phyloP scores from a whole-genome alignment of 108 stramenopile genomes.

The Licmophora abbreviata region DNA sequence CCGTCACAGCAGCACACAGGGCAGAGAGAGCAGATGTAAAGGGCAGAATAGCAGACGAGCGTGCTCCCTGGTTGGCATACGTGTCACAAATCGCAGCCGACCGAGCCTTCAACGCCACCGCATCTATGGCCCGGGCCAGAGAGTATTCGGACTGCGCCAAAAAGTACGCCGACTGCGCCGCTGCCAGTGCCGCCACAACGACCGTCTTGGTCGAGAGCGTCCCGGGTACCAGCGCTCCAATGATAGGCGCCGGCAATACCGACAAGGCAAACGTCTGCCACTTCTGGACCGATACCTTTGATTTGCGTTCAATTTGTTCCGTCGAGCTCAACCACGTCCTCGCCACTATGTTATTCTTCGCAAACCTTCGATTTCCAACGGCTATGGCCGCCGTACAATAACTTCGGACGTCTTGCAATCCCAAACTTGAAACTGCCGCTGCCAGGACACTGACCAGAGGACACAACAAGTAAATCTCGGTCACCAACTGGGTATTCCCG shows the following conservation, averaged over 20 bases:
- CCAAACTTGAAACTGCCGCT: constrained; percentile 66
- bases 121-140: constrained; percentile 70
- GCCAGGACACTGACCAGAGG: constrained; percentile 59
- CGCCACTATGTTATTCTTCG: constrained; percentile 55
- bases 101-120: constrained; percentile 79
- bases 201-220: constrained; percentile 64
- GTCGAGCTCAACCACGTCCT: constrained; percentile 68
- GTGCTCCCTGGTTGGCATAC: constrained; percentile 87
- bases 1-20: constrained; percentile 83
- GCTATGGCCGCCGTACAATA: constrained; percentile 57
- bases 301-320: constrained; percentile 60
- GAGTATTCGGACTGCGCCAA: constrained; percentile 61
- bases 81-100: constrained; percentile 84
- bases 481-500: constrained; percentile 25
- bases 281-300: constrained; percentile 23
- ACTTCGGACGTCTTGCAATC: constrained; percentile 53
- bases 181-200: constrained; percentile 71
- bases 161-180: constrained; percentile 78
- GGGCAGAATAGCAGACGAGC: constrained; percentile 77
- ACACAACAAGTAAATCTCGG: constrained; percentile 69
- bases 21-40: constrained; percentile 81
- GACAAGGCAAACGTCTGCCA: constrained; percentile 61
- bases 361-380: constrained; percentile 83
- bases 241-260: constrained; percentile 69
- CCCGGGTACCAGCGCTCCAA: constrained; percentile 72